Percentiles rank a stretch among this genome's conserved stretches.
Evolutionary conservation across 2,329 filamentous ascomycete genomes (phyloP).

Genomic region (Ophiostoma montium): DNA sequence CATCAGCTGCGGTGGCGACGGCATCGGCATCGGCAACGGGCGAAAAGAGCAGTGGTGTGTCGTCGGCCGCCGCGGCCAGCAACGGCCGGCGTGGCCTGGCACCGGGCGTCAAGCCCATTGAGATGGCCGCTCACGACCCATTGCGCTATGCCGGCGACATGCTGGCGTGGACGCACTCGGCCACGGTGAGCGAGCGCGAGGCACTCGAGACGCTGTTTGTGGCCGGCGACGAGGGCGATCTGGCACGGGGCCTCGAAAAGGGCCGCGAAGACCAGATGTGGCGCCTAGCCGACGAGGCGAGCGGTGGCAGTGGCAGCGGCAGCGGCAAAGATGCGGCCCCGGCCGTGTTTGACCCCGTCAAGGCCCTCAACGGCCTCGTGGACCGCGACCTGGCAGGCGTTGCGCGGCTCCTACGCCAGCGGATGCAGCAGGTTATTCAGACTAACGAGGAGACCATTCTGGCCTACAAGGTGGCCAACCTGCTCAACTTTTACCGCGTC

Average conservation of each 20-base stretch:
- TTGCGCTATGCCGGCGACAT: constrained; percentile 91
- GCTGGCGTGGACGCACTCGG: constrained; percentile 92
- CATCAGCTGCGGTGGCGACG: background rate
- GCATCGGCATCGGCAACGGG: background rate
- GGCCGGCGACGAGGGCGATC: constrained; percentile 75
- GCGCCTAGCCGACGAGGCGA: constrained; percentile 49
- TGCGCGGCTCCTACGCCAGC: constrained; percentile 69
- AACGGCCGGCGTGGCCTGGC: constrained; percentile 22
- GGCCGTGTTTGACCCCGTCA: constrained; percentile 58
- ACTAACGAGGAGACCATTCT: constrained; percentile 81
- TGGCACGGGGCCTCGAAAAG: constrained; percentile 66
- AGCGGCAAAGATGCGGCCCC: too few relatives aligned
- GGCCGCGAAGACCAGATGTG: constrained; percentile 75
- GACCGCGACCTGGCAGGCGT: constrained; percentile 75
- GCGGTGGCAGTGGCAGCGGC: constrained; percentile 29
- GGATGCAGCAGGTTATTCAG: constrained; percentile 83
- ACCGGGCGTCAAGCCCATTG: constrained; percentile 73
- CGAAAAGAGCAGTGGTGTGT: background rate
- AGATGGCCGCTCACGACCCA: constrained; percentile 82
- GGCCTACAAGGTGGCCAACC: constrained; percentile 78
- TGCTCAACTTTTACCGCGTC: constrained; percentile 75
- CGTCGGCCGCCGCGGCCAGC: background rate
- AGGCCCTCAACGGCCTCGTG: constrained; percentile 72
- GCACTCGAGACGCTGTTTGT: constrained; percentile 85
- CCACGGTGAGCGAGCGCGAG: constrained; percentile 85